A percentile compares a stretch with the other conserved stretches of the same genome.
Conservation (phyloP, 208 protist genomes). For the Trypanosoma melophagium region DNA sequence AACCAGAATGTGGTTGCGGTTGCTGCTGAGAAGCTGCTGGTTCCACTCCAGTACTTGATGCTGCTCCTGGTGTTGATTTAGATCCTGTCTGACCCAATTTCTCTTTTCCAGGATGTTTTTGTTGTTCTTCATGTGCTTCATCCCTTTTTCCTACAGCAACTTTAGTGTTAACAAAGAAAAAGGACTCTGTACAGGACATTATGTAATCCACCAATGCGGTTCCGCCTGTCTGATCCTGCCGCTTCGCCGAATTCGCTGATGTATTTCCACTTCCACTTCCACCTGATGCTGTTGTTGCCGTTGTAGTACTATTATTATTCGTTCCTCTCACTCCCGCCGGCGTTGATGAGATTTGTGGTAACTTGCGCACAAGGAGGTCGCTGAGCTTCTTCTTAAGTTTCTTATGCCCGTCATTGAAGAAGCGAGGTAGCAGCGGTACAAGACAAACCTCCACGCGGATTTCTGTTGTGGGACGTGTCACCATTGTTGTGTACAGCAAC, state of each 20-base stretch:
- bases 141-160: slow-evolving; percentile 15
- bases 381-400: slow-evolving; percentile 32
- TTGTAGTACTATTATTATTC: neutral
- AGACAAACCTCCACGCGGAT: slow-evolving; percentile 67
- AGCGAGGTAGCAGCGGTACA: slow-evolving; percentile 73
- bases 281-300: neutral
- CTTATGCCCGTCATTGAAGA: slow-evolving; percentile 85
- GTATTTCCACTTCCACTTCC: neutral
- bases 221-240: neutral
- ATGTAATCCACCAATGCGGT: slow-evolving; percentile 24
- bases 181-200: slow-evolving; percentile 24
- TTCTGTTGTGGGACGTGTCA: slow-evolving; percentile 48
- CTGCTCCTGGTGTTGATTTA: neutral
- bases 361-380: slow-evolving; percentile 18
- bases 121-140: neutral
- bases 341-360: neutral
- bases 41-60: neutral
- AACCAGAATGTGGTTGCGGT: slow-evolving; percentile 5
- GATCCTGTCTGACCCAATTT: neutral
- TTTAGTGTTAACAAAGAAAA: slow-evolving; percentile 26
- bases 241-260: neutral
- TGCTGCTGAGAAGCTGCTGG: slow-evolving; percentile 6
- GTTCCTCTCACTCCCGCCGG: neutral
- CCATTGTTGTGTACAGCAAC: slow-evolving; percentile 77
- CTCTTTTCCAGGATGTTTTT: neutral